A percentile compares a stretch with the other conserved stretches of the same genome.
phyloP scores from a whole-genome alignment of 2,329 filamentous ascomycete species.

The Hymenoscyphus scutula region DNA sequence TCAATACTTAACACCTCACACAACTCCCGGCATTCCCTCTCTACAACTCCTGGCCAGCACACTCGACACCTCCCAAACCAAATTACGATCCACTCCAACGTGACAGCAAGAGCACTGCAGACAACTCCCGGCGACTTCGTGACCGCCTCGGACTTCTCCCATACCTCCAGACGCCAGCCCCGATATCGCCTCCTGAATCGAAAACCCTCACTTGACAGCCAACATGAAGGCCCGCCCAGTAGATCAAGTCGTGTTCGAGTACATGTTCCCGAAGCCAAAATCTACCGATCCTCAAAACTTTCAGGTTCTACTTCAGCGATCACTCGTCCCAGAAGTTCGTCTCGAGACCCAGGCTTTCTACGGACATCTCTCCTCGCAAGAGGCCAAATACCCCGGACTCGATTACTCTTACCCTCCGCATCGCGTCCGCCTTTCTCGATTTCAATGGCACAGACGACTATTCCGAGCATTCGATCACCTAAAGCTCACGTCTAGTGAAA shows the following conservation, averaged over 20 bases:
- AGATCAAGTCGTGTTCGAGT: conserved; percentile 71
- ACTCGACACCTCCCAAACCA: not conserved
- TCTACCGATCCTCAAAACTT: conserved; percentile 70
- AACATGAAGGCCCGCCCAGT: conserved; percentile 70
- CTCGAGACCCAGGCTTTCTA: conserved; percentile 73
- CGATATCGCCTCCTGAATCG: conserved; percentile 7
- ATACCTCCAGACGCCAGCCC: conserved; percentile 14
- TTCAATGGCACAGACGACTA: conserved; percentile 71
- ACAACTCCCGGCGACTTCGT: not conserved
- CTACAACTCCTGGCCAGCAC: not conserved
- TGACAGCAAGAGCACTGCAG: not conserved
- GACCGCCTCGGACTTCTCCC: conserved; percentile 19
- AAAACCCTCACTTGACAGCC: conserved; percentile 13
- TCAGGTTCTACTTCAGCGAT: conserved; percentile 64
- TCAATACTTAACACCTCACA: not conserved
- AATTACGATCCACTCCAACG: not conserved
- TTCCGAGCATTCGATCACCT: conserved; percentile 74
- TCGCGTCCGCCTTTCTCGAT: conserved; percentile 73
- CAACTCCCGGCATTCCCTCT: not conserved
- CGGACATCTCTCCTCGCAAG: conserved; percentile 73
- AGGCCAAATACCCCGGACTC: conserved; percentile 78
- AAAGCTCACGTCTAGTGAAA: conserved; percentile 66
- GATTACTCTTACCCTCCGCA: conserved; percentile 74
- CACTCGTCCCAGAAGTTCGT: conserved; percentile 71
- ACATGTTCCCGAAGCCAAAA: conserved; percentile 68